Evolutionary conservation across 1,139 yeast species (phyloP), one percentile per base, ranked within the genome.

Genomic region (Wickerhamomyces sp.): DNA sequence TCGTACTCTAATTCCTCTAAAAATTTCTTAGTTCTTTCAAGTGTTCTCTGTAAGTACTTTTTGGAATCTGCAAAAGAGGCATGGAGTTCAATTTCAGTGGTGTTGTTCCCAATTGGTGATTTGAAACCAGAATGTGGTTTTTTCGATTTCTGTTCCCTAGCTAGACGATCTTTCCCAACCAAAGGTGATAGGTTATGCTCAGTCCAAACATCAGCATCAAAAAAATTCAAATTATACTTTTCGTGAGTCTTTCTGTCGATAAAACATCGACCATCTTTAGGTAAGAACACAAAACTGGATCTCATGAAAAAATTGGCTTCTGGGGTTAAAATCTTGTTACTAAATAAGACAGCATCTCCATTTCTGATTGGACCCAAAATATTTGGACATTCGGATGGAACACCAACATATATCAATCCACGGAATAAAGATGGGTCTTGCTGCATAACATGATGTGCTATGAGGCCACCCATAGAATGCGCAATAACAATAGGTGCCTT

Each of bases 391-490:
- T 85, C 87, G 23, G 79, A 68, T 3, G 96, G 96, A 0, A 78
- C 74, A 1, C 96, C 96, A 2, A 77, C 93, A 51, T 86, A 88
- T 3, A 88, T 57, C 2, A 88, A 51, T 0, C 91, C 89, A 41
- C 91, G 64, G 51, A 88, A 72, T 28, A 86, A 58, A 10, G 70
- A 63, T 0, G 95, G 89, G 38, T 77, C 71, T 31, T 64, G 62
- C 39, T 81, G 84, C 67, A 88, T 64, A 0, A 85, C 84, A 37
- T 82, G 82, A 51, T 86, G 95, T 0, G 95, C 78, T 16, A 88
- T 70, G 16, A 88, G 54, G 0, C 96, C 96, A 33, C 96, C 96
- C 96, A 88, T 87, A 0, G 95, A 86, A 57, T 88, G 96, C 0
- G 93, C 93, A 37, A 88, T 75, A 0, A 88, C 77, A 19, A 80